Evolutionary conservation across 306 rosid genomes (phyloP).

Genomic region (Arachis stenosperma): DNA sequence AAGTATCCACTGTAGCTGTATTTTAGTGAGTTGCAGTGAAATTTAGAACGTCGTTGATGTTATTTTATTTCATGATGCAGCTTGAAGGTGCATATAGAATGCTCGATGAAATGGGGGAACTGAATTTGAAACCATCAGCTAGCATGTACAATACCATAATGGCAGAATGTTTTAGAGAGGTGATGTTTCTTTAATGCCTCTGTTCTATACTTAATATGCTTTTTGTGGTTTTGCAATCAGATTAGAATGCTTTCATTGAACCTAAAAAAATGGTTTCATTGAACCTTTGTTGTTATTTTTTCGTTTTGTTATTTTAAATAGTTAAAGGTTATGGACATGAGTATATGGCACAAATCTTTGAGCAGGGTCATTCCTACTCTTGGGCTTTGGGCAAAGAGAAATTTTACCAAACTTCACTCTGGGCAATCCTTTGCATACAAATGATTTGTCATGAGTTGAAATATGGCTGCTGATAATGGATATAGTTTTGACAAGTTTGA

Average conservation of each 20-base stretch:
- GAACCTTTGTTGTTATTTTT: constrained; percentile 9
- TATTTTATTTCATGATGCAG: constrained; percentile 48
- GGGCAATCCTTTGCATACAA: constrained; percentile 3
- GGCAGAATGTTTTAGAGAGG: constrained; percentile 72
- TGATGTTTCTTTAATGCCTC: constrained; percentile 35
- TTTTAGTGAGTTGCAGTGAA: background rate
- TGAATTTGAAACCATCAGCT: constrained; percentile 45
- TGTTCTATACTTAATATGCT: background rate
- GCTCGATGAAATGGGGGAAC: constrained; percentile 56
- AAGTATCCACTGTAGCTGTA: constrained; percentile 23
- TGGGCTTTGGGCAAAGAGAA: background rate
- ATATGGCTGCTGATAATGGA: constrained; percentile 7
- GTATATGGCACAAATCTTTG: constrained; percentile 17
- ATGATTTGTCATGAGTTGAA: constrained; percentile 14
- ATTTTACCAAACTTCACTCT: background rate
- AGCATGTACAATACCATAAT: constrained; percentile 68
- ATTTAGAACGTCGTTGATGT: constrained; percentile 26
- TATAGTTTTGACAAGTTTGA: constrained; percentile 19
- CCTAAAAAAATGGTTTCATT: background rate
- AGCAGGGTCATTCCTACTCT: constrained; percentile 2
- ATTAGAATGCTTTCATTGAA: constrained; percentile 14
- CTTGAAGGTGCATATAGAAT: constrained; percentile 57
- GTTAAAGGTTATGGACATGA: constrained; percentile 2
- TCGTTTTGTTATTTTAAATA: background rate
- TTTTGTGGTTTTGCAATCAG: constrained; percentile 22